A percentile compares a stretch with the other conserved stretches of the same genome.
Evolutionary conservation across 2,329 filamentous ascomycete genomes (phyloP).

Genomic region (Truncatella angustata): DNA sequence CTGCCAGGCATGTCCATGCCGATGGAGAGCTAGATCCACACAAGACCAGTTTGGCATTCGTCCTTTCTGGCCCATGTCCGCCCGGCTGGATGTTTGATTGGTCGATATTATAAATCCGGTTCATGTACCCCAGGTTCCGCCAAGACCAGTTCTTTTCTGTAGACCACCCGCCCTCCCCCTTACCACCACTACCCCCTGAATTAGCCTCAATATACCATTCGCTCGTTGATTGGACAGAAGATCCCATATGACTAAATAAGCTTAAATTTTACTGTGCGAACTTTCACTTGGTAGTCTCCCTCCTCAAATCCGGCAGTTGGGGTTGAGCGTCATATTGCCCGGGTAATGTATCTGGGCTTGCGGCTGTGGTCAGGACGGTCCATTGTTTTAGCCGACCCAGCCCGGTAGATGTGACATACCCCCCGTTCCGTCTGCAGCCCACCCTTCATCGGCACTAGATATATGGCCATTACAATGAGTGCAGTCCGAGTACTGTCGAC

Average conservation of each 20-base stretch:
- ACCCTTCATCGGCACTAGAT: too few relatives aligned
- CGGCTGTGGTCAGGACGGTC: neutral
- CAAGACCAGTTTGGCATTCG: neutral
- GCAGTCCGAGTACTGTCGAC: too few relatives aligned
- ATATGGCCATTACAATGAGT: too few relatives aligned
- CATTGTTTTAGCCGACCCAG: neutral
- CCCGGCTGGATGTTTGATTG: neutral
- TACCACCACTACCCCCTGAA: constrained; percentile 18
- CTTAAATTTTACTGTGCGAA: too few relatives aligned
- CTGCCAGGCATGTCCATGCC: neutral
- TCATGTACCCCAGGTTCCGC: neutral
- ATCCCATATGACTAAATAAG: too few relatives aligned
- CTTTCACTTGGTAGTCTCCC: neutral
- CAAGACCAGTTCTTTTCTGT: neutral
- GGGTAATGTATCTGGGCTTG: neutral
- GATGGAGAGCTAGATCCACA: neutral
- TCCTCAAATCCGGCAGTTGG: neutral
- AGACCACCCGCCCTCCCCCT: constrained; percentile 5
- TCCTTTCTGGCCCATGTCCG: too few relatives aligned
- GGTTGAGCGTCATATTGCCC: neutral
- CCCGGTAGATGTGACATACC: too few relatives aligned
- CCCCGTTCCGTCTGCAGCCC: too few relatives aligned
- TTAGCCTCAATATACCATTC: constrained; percentile 6
- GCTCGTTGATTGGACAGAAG: constrained; percentile 15
- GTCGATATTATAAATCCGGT: neutral